Conservation (phyloP, 805 yeast genomes). For the Candida taoyuanica region DNA sequence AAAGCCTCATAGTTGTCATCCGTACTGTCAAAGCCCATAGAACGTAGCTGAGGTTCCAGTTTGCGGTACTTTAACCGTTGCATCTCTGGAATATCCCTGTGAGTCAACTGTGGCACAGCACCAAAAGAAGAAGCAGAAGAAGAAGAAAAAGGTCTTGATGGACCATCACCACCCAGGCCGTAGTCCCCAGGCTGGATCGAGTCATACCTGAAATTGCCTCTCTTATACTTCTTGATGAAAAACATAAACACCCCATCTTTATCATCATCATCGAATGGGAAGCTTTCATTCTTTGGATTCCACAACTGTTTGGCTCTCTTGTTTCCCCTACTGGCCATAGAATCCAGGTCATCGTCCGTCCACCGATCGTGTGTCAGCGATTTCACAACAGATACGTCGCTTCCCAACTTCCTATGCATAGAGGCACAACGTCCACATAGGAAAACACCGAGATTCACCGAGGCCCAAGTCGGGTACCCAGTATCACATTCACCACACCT, state of each 20-base stretch:
- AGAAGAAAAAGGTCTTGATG: neutral
- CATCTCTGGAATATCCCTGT: constrained; percentile 48
- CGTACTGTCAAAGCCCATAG: constrained; percentile 53
- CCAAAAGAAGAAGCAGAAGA: constrained; percentile 16
- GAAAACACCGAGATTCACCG: constrained; percentile 53
- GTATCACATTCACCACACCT: constrained; percentile 78
- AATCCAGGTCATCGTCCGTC: constrained; percentile 51
- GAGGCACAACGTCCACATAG: constrained; percentile 85
- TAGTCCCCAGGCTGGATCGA: constrained; percentile 29
- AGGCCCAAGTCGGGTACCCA: constrained; percentile 48
- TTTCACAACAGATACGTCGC: constrained; percentile 59
- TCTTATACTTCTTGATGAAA: constrained; percentile 62
- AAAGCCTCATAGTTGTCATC: constrained; percentile 64
- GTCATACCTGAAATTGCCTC: constrained; percentile 47
- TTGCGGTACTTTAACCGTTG: constrained; percentile 49
- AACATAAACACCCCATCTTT: constrained; percentile 53
- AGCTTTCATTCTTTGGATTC: constrained; percentile 65
- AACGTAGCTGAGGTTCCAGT: constrained; percentile 43
- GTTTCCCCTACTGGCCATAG: constrained; percentile 49
- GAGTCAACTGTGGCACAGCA: constrained; percentile 38
- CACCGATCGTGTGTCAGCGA: constrained; percentile 72
- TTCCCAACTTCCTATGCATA: constrained; percentile 62
- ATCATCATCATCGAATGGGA: constrained; percentile 74
- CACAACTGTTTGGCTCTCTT: constrained; percentile 53
- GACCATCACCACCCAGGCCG: constrained; percentile 7